These are phyloP conservation scores for Cladosporium cucumerinum DNA, from an alignment of 2,329 filamentous ascomycete species.

Conservation along the genomic window DNA sequence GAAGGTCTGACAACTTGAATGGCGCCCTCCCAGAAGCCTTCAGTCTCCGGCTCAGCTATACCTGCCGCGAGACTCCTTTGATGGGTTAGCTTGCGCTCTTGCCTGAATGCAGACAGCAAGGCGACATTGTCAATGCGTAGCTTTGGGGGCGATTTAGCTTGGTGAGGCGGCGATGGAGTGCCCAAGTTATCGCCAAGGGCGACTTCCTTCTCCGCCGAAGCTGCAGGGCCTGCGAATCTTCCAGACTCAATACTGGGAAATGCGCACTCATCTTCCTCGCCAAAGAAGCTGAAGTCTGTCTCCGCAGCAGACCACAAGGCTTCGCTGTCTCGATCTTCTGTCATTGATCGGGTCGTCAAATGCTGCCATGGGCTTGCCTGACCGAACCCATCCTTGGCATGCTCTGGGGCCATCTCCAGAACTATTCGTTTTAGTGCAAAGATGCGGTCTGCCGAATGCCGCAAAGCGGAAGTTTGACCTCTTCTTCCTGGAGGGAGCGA, in stretches of 20 bases:
- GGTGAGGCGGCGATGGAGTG: not conserved
- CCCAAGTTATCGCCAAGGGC: slow-evolving; percentile 16
- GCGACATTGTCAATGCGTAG: slow-evolving; percentile 49
- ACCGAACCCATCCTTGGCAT: slow-evolving; percentile 22
- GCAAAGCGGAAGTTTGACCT: slow-evolving; percentile 47
- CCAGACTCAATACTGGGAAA: slow-evolving; percentile 26
- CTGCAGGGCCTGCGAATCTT: slow-evolving; percentile 17
- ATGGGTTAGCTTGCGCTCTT: slow-evolving; percentile 50
- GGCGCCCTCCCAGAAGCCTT: slow-evolving; percentile 59
- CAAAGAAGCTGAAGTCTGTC: slow-evolving; percentile 61
- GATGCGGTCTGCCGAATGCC: slow-evolving; percentile 36
- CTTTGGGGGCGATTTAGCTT: not conserved
- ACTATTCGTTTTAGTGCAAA: slow-evolving; percentile 57
- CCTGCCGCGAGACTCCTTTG: slow-evolving; percentile 35
- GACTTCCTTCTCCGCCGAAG: slow-evolving; percentile 27
- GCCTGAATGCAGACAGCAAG: slow-evolving; percentile 54
- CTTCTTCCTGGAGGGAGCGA: slow-evolving; percentile 56
- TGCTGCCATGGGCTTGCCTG: slow-evolving; percentile 45
- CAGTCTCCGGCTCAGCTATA: slow-evolving; percentile 41
- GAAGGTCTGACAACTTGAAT: slow-evolving; percentile 54
- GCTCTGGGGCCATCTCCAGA: slow-evolving; percentile 50
- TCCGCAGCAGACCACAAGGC: slow-evolving; percentile 57
- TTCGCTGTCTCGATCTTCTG: slow-evolving; percentile 58
- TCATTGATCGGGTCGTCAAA: slow-evolving; percentile 51
- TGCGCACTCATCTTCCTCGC: slow-evolving; percentile 50